Percentiles rank a stretch among this genome's conserved stretches.
Conservation (phyloP, 78 protist species). For the Guillardia theta region DNA sequence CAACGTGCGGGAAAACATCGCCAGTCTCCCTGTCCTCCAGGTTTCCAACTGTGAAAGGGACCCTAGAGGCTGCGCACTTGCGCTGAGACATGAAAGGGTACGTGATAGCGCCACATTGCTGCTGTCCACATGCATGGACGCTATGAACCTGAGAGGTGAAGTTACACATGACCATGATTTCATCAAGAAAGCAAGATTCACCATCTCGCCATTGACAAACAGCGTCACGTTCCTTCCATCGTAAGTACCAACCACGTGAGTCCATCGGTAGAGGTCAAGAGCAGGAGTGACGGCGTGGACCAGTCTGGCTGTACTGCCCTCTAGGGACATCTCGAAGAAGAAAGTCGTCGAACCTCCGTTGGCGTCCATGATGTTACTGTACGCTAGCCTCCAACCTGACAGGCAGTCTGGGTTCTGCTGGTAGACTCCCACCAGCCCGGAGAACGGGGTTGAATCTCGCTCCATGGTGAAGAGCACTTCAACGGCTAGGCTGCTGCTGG, state of each 20-base stretch:
- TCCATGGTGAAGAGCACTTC: not conserved
- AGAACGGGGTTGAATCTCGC: too few relatives aligned
- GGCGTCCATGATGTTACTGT: not conserved
- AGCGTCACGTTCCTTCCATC: not conserved
- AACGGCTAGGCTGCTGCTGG: not conserved
- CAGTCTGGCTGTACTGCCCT: not conserved
- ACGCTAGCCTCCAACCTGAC: not conserved
- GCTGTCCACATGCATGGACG: too few relatives aligned
- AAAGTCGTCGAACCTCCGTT: not conserved
- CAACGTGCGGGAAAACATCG: not conserved
- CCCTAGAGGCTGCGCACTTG: not conserved
- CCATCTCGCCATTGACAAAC: not conserved
- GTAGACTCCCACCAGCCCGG: not conserved
- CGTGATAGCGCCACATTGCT: not conserved
- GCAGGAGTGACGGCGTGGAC: not conserved
- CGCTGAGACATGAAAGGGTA: not conserved
- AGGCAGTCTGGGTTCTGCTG: not conserved
- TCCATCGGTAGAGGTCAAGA: not conserved
- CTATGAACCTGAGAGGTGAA: too few relatives aligned
- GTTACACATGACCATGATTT: not conserved
- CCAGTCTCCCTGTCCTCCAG: not conserved
- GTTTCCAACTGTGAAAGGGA: not conserved
- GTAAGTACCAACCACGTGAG: not conserved
- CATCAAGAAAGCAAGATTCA: not conserved
- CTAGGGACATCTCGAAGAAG: not conserved